Percentiles rank a stretch among this genome's conserved stretches.
These are phyloP conservation scores for Cryptococcus depauperatus DNA, from an alignment of 1,284 basidiomycete genomes.

Conservation along the genomic window DNA sequence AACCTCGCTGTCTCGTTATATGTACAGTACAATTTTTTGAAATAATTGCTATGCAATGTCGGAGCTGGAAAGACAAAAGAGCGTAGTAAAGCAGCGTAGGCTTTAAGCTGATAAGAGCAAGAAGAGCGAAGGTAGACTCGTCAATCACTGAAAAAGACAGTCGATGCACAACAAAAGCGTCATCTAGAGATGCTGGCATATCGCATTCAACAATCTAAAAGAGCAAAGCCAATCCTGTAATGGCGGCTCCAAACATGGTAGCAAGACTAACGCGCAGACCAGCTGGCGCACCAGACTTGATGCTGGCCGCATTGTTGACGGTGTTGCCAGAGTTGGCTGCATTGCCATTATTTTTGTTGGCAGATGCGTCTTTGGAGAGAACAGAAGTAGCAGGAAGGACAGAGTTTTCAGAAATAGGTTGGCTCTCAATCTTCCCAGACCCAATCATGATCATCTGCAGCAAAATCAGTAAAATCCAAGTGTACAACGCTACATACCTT, in stretches of 20 bases:
- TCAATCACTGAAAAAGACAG: not conserved
- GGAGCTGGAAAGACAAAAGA: not conserved
- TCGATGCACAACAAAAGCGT: not conserved
- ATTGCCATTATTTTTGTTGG: not conserved
- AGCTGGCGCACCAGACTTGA: not conserved
- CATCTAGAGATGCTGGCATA: no score
- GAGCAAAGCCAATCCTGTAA: not conserved
- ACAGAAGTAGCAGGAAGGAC: constrained; percentile 49
- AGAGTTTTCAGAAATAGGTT: constrained; percentile 51
- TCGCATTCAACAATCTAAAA: not conserved
- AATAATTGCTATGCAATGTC: not conserved
- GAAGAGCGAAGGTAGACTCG: not conserved
- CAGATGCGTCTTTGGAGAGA: not conserved
- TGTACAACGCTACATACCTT: constrained; percentile 14
- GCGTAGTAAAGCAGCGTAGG: not conserved
- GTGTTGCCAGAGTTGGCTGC: not conserved
- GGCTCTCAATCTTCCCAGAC: constrained; percentile 62
- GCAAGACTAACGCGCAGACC: not conserved
- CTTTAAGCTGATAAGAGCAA: not conserved
- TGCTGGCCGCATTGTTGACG: not conserved
- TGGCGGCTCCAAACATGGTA: not conserved
- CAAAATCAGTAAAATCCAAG: constrained; percentile 51
- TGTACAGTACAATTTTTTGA: not conserved
- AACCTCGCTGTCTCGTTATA: not conserved
- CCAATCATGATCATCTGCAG: constrained; percentile 63